phyloP scores from a whole-genome alignment of 2,329 filamentous ascomycete genomes.

The Stagonosporopsis vannaccii region DNA sequence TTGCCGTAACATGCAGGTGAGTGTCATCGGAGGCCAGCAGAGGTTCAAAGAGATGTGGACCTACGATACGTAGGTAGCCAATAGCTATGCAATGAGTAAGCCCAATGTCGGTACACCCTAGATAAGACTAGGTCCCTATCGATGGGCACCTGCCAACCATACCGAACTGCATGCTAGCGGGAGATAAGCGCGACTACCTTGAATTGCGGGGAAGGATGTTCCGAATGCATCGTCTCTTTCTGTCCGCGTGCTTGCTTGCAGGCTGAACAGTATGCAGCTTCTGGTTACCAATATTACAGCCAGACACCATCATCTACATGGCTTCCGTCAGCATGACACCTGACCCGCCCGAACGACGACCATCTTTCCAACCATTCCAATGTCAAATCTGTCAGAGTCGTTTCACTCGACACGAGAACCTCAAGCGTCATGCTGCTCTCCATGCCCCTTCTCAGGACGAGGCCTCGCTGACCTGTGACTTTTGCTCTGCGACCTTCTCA shows the following conservation, averaged over 20 bases:
- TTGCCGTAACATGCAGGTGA: not conserved
- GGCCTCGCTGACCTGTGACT: conserved; percentile 21
- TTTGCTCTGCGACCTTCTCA: conserved; percentile 29
- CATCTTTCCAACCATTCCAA: conserved; percentile 28
- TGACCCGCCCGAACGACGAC: conserved; percentile 1
- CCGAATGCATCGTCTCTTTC: not conserved
- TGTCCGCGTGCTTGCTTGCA: conserved; percentile 4
- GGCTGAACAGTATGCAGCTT: conserved; percentile 2
- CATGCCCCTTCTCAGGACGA: conserved; percentile 21
- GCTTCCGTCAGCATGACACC: conserved; percentile 5
- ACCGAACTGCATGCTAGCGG: not conserved
- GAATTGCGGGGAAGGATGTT: conserved; percentile 10
- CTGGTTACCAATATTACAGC: not conserved
- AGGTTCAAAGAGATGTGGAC: not conserved
- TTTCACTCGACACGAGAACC: conserved; percentile 33
- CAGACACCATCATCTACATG: not conserved
- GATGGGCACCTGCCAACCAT: not conserved
- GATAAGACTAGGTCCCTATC: conserved; percentile 14
- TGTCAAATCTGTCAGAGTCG: conserved; percentile 29
- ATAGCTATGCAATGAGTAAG: conserved; percentile 4
- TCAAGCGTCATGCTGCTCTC: conserved; percentile 30
- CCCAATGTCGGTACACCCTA: not conserved
- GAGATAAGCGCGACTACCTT: conserved; percentile 15
- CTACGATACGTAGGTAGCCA: not conserved
- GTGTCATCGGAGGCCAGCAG: conserved; percentile 1